A percentile compares a stretch with the other conserved stretches of the same genome.
Conservation (phyloP, 805 yeast genomes). For the Yarrowia hollandica region DNA sequence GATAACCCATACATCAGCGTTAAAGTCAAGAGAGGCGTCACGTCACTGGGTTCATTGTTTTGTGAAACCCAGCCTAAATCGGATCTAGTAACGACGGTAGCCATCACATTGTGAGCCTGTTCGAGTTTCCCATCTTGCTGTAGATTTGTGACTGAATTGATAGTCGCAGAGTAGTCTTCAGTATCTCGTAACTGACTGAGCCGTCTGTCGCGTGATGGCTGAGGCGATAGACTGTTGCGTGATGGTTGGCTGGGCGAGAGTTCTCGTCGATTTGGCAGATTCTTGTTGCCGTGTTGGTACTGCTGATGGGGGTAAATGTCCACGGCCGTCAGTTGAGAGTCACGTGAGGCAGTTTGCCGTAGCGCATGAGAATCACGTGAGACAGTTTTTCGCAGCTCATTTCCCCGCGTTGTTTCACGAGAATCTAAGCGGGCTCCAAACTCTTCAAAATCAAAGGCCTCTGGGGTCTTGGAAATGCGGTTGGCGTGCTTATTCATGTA, state of each 20-base stretch:
- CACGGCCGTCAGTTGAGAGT: constrained; percentile 4
- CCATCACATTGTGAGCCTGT: constrained; percentile 18
- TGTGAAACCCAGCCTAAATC: not conserved
- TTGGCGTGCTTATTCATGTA: constrained; percentile 8
- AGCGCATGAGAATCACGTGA: not conserved
- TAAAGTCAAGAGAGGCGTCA: not conserved
- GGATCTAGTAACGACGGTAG: not conserved
- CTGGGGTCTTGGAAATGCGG: constrained; percentile 3
- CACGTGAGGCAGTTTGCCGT: not conserved
- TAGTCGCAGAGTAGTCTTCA: not conserved
- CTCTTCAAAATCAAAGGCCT: constrained; percentile 11
- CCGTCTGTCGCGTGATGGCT: not conserved
- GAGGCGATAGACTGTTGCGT: not conserved
- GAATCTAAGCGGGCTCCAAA: constrained; percentile 2
- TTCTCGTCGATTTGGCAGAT: not conserved
- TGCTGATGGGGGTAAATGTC: not conserved
- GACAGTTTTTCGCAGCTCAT: not conserved
- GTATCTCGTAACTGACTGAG: not conserved
- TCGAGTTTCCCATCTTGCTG: constrained; percentile 15
- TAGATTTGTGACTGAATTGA: not conserved
- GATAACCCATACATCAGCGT: constrained; percentile 16
- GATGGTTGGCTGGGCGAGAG: not conserved
- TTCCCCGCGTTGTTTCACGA: not conserved
- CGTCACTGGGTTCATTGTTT: not conserved
- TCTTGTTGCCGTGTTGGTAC: too few relatives aligned